Evolutionary conservation across 73 alveolate species (phyloP).

Genomic region (Durusdinium trenchii): DNA sequence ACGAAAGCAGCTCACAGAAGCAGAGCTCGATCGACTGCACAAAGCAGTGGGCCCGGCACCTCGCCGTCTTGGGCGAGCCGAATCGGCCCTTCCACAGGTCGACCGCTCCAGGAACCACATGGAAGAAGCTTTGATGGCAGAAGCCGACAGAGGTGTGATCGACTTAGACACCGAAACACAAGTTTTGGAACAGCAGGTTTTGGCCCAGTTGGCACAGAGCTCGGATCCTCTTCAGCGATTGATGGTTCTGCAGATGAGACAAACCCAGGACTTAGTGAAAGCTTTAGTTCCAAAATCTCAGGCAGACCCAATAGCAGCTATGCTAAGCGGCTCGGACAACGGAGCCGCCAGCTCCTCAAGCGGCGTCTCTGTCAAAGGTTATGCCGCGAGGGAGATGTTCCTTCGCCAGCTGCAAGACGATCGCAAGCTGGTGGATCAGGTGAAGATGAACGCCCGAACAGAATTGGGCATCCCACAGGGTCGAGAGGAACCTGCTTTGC

Average conservation of each 20-base stretch:
- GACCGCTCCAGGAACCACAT: too few relatives aligned
- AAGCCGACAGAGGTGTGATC: background rate
- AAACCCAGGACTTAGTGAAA: background rate
- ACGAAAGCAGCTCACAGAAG: background rate
- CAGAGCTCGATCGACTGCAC: background rate
- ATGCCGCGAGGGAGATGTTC: background rate
- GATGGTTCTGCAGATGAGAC: background rate
- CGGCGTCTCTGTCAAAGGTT: conserved; percentile 29
- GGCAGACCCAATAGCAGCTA: background rate
- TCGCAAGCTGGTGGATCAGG: background rate
- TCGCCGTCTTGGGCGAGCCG: background rate
- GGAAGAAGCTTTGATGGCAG: too few relatives aligned
- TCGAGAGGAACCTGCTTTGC: background rate
- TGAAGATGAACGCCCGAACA: background rate
- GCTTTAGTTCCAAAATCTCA: background rate
- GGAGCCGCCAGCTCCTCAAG: conserved; percentile 12
- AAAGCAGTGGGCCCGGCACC: background rate
- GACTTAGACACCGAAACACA: background rate
- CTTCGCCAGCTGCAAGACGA: background rate
- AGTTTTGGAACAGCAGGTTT: background rate
- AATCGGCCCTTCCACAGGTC: too few relatives aligned
- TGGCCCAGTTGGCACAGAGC: background rate
- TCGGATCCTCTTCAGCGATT: background rate
- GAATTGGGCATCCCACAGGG: background rate
- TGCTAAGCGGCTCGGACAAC: conserved; percentile 28